These are phyloP conservation scores for Microcos paniculata DNA, from an alignment of 345 rosid genomes.

Conservation along the genomic window DNA sequence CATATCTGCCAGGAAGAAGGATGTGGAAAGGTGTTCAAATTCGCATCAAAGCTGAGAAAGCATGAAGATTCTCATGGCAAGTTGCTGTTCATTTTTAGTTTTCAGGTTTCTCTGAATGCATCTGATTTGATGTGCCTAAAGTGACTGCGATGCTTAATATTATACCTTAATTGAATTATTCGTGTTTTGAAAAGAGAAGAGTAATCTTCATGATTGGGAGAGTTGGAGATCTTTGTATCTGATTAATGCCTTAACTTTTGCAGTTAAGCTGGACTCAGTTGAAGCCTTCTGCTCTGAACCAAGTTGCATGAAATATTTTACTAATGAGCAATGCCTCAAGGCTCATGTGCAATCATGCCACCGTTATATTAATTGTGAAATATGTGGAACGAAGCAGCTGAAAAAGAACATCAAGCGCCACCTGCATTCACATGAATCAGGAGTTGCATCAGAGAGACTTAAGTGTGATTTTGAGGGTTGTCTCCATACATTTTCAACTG, in stretches of 20 bases:
- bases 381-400: conserved; percentile 64
- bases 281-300: conserved; percentile 83
- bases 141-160: background rate
- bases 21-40: conserved; percentile 76
- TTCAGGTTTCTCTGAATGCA: background rate
- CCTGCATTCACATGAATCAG: conserved; percentile 52
- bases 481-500: conserved; percentile 57
- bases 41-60: conserved; percentile 53
- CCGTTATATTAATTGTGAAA: conserved; percentile 50
- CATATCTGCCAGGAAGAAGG: conserved; percentile 66
- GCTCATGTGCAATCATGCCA: conserved; percentile 70
- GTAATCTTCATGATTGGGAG: background rate
- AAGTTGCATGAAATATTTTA: conserved; percentile 72
- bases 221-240: conserved; percentile 2
- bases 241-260: conserved; percentile 13
- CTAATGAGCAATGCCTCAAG: conserved; percentile 63
- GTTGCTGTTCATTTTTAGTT: conserved; percentile 10
- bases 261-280: conserved; percentile 67
- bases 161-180: background rate
- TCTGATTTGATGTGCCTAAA: background rate
- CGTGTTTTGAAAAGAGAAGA: too few species aligned
- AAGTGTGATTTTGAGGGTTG: conserved; percentile 68
- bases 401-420: conserved; percentile 84
- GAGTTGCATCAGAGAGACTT: conserved; percentile 33
- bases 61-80: conserved; percentile 84